Percentiles rank a stretch among this genome's conserved stretches.
Evolutionary conservation across 2,329 filamentous ascomycete genomes (phyloP).

Genomic region (Calonectria pteridis): DNA sequence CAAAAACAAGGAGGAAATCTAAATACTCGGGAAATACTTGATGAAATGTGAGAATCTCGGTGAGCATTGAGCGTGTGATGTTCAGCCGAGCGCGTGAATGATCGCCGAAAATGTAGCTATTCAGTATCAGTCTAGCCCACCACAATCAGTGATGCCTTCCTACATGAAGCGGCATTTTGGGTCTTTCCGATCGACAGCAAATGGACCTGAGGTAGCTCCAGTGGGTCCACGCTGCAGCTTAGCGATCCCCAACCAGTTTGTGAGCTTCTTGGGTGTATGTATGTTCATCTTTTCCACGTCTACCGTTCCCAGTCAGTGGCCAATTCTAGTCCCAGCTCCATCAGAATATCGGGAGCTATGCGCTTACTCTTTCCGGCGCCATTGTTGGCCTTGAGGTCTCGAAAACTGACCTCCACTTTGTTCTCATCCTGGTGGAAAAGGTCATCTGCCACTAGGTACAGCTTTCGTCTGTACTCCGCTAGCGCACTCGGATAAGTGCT

Average conservation of each 20-base stretch:
- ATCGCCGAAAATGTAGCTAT: slow-evolving; percentile 6
- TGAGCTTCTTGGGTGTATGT: neutral
- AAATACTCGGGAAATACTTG: slow-evolving; percentile 15
- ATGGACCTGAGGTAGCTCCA: neutral
- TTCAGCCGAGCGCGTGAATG: neutral
- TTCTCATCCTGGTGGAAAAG: neutral
- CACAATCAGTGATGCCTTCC: neutral
- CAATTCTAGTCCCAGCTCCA: no score
- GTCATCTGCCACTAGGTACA: neutral
- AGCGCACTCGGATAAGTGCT: slow-evolving; percentile 21
- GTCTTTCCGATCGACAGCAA: neutral
- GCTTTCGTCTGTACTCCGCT: neutral
- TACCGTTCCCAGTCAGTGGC: neutral
- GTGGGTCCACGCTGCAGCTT: neutral
- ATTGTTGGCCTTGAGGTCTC: slow-evolving; percentile 16
- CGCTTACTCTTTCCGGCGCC: neutral
- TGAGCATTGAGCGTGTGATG: slow-evolving; percentile 7
- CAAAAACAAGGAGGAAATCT: slow-evolving; percentile 17
- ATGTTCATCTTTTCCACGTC: slow-evolving; percentile 5
- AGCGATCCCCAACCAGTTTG: slow-evolving; percentile 4
- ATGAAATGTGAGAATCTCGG: slow-evolving; percentile 16
- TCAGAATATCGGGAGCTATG: neutral
- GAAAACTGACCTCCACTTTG: neutral
- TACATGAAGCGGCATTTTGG: slow-evolving; percentile 19
- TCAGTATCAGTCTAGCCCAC: neutral